These are phyloP conservation scores for Acarospora socialis DNA, from an alignment of 2,329 filamentous ascomycete species.

Conservation along the genomic window DNA sequence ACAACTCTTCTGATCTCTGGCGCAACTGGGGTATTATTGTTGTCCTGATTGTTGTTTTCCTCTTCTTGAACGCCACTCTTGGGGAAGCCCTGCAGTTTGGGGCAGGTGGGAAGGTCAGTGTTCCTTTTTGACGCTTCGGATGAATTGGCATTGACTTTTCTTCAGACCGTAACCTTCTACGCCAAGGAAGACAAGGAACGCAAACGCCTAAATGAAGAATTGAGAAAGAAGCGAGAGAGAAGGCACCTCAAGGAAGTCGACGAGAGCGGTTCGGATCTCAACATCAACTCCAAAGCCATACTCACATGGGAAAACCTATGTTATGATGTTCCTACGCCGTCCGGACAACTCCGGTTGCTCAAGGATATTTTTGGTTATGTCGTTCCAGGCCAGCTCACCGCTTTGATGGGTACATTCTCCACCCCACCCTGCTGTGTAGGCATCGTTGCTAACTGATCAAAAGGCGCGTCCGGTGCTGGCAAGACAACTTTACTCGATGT, in stretches of 20 bases:
- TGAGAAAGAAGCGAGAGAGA: conserved; percentile 28
- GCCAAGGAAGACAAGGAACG: conserved; percentile 32
- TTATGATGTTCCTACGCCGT: conserved; percentile 35
- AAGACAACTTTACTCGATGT: conserved; percentile 70
- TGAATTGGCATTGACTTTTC: no score
- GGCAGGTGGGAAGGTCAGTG: conserved; percentile 33
- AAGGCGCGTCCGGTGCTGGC: conserved; percentile 52
- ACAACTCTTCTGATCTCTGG: conserved; percentile 29
- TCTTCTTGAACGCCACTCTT: conserved; percentile 29
- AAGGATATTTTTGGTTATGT: conserved; percentile 36
- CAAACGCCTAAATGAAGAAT: conserved; percentile 28
- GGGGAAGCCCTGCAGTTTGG: conserved; percentile 36
- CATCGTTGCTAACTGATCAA: no score
- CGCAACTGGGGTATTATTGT: conserved; percentile 31
- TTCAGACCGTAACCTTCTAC: conserved; percentile 36
- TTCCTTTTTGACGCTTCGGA: no score
- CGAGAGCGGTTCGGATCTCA: conserved; percentile 28
- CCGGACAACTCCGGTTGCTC: conserved; percentile 31
- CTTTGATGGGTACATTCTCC: conserved; percentile 21
- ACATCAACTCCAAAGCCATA: conserved; percentile 29
- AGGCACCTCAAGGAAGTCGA: conserved; percentile 23
- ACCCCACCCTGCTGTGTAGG: no score
- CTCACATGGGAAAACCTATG: conserved; percentile 39
- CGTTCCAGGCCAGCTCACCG: conserved; percentile 34
- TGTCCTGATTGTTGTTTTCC: conserved; percentile 30